Percentiles rank a stretch among this genome's conserved stretches.
Conservation (phyloP, 805 yeast species). For the Suhomyces sp. region DNA sequence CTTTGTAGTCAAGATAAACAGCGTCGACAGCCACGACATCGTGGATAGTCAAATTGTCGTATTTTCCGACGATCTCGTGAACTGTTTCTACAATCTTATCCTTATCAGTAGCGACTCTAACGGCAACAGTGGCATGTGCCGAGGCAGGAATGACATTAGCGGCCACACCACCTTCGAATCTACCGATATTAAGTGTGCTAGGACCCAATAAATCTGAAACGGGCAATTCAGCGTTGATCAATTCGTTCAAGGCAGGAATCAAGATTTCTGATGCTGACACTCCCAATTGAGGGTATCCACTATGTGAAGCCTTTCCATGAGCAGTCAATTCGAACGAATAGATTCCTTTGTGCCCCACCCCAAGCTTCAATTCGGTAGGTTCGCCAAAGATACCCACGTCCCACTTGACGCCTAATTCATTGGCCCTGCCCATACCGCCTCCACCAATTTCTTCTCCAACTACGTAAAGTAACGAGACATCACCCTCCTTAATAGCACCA, state of each 20-base stretch:
- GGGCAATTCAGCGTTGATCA: conserved; percentile 48
- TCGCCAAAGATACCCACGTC: conserved; percentile 67
- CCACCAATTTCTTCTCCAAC: conserved; percentile 75
- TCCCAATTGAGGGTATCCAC: conserved; percentile 71
- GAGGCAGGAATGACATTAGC: conserved; percentile 61
- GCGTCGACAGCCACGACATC: conserved; percentile 32
- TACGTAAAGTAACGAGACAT: conserved; percentile 56
- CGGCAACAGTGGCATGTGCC: conserved; percentile 47
- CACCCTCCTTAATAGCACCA: conserved; percentile 47
- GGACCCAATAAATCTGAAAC: conserved; percentile 52
- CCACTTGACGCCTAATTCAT: conserved; percentile 46
- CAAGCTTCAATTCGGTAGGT: conserved; percentile 68
- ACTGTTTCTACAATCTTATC: conserved; percentile 37
- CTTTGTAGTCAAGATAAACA: conserved; percentile 50
- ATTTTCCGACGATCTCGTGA: conserved; percentile 27
- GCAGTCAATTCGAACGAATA: conserved; percentile 41
- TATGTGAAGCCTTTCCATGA: conserved; percentile 60
- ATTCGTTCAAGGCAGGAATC: conserved; percentile 46
- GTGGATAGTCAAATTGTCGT: conserved; percentile 20
- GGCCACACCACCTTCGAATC: conserved; percentile 60
- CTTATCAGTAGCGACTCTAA: conserved; percentile 53
- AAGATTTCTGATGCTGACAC: conserved; percentile 58
- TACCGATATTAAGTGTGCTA: conserved; percentile 61
- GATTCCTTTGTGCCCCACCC: conserved; percentile 68
- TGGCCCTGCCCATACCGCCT: conserved; percentile 53